These are phyloP conservation scores for Blastobotrys serpentis DNA, from an alignment of 1,139 yeast genomes.

Conservation along the genomic window DNA sequence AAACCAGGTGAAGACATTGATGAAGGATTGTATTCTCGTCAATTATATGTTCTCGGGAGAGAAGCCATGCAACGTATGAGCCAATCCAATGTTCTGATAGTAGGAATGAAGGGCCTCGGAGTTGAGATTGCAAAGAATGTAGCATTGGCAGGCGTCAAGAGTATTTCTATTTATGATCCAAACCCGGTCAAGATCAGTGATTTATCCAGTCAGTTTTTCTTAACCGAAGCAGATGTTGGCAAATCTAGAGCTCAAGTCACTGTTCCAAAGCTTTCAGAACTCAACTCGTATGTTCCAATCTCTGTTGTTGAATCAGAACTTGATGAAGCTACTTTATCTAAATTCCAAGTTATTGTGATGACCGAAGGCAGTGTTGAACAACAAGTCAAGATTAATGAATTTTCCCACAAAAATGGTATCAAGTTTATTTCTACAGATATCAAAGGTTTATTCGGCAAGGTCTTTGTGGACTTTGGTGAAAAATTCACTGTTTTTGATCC, in stretches of 20 bases:
- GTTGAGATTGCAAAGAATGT: constrained; percentile 95
- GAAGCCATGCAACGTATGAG: constrained; percentile 99
- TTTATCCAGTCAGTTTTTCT: constrained; percentile 85
- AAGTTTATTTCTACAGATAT: constrained; percentile 80
- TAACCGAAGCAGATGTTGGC: constrained; percentile 70
- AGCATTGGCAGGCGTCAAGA: constrained; percentile 95
- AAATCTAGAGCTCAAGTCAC: constrained; percentile 72
- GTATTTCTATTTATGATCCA: constrained; percentile 86
- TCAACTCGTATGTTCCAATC: constrained; percentile 88
- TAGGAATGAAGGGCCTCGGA: constrained; percentile 90
- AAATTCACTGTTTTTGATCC: constrained; percentile 77
- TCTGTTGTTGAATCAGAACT: constrained; percentile 57
- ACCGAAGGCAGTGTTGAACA: constrained; percentile 74
- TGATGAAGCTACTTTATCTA: constrained; percentile 45
- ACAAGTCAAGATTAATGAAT: constrained; percentile 70
- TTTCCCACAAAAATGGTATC: constrained; percentile 70
- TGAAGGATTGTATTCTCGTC: constrained; percentile 93
- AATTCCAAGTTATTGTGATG: constrained; percentile 78
- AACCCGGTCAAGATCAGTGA: constrained; percentile 63
- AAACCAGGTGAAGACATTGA: constrained; percentile 66
- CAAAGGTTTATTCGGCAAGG: constrained; percentile 83
- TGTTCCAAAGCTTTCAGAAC: constrained; percentile 65
- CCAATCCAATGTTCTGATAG: constrained; percentile 78
- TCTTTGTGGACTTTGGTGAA: constrained; percentile 88
- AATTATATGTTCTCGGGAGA: constrained; percentile 86